phyloP scores from a whole-genome alignment of 1,284 basidiomycete species.

The Blastosporella zonata region DNA sequence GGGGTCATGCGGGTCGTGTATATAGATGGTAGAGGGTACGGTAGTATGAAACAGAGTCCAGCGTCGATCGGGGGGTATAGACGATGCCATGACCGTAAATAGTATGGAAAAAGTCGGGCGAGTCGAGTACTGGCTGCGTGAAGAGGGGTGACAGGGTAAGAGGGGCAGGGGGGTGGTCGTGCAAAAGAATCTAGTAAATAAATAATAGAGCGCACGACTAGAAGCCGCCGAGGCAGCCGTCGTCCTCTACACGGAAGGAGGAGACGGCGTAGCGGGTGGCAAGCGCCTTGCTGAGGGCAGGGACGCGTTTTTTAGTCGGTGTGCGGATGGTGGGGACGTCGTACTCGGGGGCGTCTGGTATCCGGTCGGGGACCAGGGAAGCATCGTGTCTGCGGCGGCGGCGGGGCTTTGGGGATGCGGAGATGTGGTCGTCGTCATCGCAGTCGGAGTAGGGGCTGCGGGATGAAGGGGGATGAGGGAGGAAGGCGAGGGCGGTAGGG shows the following conservation, averaged over 20 bases:
- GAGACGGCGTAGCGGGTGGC: conserved; percentile 12
- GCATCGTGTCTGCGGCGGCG: conserved; percentile 31
- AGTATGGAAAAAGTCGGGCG: no score
- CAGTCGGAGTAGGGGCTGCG: conserved; percentile 18
- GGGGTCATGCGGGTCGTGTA: background rate
- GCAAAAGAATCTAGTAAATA: conserved; percentile 3
- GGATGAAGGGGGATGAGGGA: conserved; percentile 26
- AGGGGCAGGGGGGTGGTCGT: background rate
- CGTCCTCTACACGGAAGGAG: conserved; percentile 29
- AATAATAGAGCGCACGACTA: conserved; percentile 18
- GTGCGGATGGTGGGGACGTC: conserved; percentile 12
- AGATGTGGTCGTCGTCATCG: conserved; percentile 17
- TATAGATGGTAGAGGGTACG: no score
- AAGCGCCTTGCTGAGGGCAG: conserved; percentile 12
- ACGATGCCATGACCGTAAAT: no score
- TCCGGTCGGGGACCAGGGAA: conserved; percentile 34
- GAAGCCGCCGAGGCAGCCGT: conserved; percentile 40
- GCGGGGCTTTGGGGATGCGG: conserved; percentile 17
- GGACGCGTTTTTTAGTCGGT: conserved; percentile 21
- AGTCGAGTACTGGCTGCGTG: no score
- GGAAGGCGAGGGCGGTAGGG: conserved; percentile 28
- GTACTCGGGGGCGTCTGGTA: conserved; percentile 25
- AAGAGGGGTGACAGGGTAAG: no score
- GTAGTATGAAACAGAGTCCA: background rate
- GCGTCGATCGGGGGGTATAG: no score